Base-by-base conservation (phyloP, 768 basidiomycete genomes). In the Lyophyllum atratum region DNA sequence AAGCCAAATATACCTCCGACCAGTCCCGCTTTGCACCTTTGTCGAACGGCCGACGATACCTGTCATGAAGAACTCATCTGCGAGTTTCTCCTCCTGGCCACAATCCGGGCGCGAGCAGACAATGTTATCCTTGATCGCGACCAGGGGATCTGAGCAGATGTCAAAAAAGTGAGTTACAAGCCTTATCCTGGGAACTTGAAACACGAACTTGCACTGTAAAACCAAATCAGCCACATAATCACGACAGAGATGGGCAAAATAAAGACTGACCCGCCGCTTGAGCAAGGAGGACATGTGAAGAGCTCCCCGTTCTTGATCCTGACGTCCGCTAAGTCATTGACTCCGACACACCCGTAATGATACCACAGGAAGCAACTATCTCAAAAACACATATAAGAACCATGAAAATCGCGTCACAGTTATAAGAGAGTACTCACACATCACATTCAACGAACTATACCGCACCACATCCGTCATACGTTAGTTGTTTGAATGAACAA, bases 331-430 rank as follows among this genome's bases (percentile, higher is more conserved):
- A 66, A 43, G 12, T 47, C 53, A n/a, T 17, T 46, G 37, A 83
- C 67, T 15, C 76, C 81, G 25, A 77, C 75, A 54, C 83, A 84
- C 6, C 79, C 83, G 53, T 76, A 80, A 53, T 84, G 83, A 54
- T 79, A 83, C 83, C 82, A 82, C 53, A 59, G 46, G 1, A 71
- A 66, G 52, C 79, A 81, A 5, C 79, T 80, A 28, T 24, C 3
- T 26, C 14, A 46, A 14, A 7, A 22, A 34, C 42, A 40, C 24
- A 14, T 46, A 25, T 29, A 44, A 42, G 31, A 14, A 57, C 59
- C n/a, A n/a, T 7, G 44, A 63, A 19, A 61, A 65, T 66, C 55
- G 24, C 48, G 55, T 25, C 48, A 26, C 12, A 29, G 12, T 24
- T 15, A n/a, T 2, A 29, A 19, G n/a, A 14, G 28, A 24, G 12